Evolutionary conservation across 2,329 filamentous ascomycete species (phyloP).

Genomic region (Cadophora malorum): DNA sequence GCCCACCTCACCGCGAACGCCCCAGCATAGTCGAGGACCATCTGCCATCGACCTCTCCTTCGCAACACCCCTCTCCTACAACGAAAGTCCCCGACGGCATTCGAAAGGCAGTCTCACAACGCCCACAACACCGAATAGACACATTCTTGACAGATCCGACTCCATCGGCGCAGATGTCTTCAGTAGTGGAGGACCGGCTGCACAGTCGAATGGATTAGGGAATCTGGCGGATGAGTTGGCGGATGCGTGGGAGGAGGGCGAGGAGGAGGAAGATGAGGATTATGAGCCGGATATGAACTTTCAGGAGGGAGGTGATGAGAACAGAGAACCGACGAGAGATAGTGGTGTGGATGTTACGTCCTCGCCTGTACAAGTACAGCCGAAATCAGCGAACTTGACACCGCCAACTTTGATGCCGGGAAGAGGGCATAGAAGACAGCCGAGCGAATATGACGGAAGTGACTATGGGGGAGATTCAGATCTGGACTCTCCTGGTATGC

Average conservation of each 20-base stretch:
- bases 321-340: slow-evolving; percentile 48
- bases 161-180: slow-evolving; percentile 42
- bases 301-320: slow-evolving; percentile 37
- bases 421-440: slow-evolving; percentile 55
- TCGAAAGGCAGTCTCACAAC: slow-evolving; percentile 42
- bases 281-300: slow-evolving; percentile 54
- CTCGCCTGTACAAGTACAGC: slow-evolving; percentile 33
- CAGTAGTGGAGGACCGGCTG: slow-evolving; percentile 48
- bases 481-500: slow-evolving; percentile 71
- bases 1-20: slow-evolving; percentile 58
- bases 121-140: slow-evolving; percentile 2
- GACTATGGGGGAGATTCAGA: slow-evolving; percentile 78
- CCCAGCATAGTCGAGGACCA: slow-evolving; percentile 64
- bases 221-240: slow-evolving; percentile 84
- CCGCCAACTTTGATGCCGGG: slow-evolving; percentile 31
- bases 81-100: slow-evolving; percentile 35
- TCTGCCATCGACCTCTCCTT: slow-evolving; percentile 58
- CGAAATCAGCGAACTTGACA: slow-evolving; percentile 36
- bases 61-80: slow-evolving; percentile 40
- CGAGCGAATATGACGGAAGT: slow-evolving; percentile 72
- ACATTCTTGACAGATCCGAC: slow-evolving; percentile 37
- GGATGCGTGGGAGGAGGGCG: slow-evolving; percentile 72
- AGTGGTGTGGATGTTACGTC: slow-evolving; percentile 44
- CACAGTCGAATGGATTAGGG: slow-evolving; percentile 65
- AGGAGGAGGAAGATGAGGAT: slow-evolving; percentile 64